These are phyloP conservation scores for Aspergillus hancockii DNA, from an alignment of 495 filamentous ascomycete species.

Conservation along the genomic window DNA sequence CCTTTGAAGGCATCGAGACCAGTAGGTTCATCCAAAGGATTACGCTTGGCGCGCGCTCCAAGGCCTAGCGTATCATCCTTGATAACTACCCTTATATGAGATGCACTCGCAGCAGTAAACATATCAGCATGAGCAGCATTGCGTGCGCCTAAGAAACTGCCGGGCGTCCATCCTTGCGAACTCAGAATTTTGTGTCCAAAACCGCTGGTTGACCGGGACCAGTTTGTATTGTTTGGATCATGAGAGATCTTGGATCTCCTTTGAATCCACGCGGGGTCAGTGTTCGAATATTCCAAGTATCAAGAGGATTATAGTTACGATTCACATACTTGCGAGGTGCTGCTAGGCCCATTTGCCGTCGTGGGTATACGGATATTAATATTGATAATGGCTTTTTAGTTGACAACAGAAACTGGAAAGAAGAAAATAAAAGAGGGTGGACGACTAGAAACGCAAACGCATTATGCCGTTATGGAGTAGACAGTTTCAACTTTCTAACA, in stretches of 20 bases:
- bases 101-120: conserved; percentile 72
- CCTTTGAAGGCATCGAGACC: conserved; percentile 83
- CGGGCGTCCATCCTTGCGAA: conserved; percentile 87
- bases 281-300: conserved; percentile 9
- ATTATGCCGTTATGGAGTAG: too few species aligned
- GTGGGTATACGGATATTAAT: neutral
- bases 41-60: conserved; percentile 69
- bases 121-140: conserved; percentile 70
- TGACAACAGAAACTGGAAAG: neutral
- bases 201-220: conserved; percentile 75
- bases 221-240: conserved; percentile 93
- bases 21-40: conserved; percentile 63
- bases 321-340: conserved; percentile 65
- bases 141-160: conserved; percentile 72
- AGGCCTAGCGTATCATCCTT: conserved; percentile 91
- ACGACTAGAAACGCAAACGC: too few species aligned
- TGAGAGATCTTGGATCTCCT: conserved; percentile 81
- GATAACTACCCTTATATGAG: conserved; percentile 74
- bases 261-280: conserved; percentile 4
- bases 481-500: too few species aligned
- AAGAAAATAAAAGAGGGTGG: neutral
- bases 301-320: neutral
- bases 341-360: conserved; percentile 67
- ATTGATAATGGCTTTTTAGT: neutral
- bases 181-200: conserved; percentile 88